Evolutionary conservation across 2,329 filamentous ascomycete species (phyloP), one percentile per base, ranked within the genome.

Genomic region (Orbilia brochopaga): DNA sequence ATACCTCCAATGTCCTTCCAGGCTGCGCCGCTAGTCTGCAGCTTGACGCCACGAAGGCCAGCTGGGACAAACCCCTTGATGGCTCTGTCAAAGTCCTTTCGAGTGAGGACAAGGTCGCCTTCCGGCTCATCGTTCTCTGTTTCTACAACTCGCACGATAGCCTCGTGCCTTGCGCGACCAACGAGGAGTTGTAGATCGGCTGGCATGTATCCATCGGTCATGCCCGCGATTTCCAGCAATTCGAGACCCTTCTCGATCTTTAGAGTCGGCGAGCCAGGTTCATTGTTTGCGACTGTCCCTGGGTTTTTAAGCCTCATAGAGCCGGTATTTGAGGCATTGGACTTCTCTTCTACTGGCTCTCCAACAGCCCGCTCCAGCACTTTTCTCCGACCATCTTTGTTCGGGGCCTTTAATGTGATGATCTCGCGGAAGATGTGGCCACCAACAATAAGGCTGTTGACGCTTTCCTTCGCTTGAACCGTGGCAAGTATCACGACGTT

Each of bases 151-250:
- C 93, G 89, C 75, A 97, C 96, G 15, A 99, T 85, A 24, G 93
- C 91, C 80, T 97, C 94, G 76, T 93, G 96, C 60, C 92, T 87
- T 40, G 94, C 93, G 67, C 94, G 86, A 10, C 91, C 88, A 17
- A 96, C 90, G 10, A 99, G 85, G 1, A 97, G 84, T 15, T 89
- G 87, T 40, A 99, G 83, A 79, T 99, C 94, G 2, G 92, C 94
- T 0, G 94, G 93, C 92, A 97, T 97, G 78, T 97, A 99, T 0
- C 94, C 94, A 78, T 99, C 94, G 0, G 93, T 97, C 75, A 93
- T 89, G 1, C 94, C 92, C 17, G 95, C 92, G 63, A 99, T 85
- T 74, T 97, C 93, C 7, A 97, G 85, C 66, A 97, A 90, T 78
- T 99, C 94, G 8, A 99, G 85, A 54, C 89, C 85, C 0, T 86